Evolutionary conservation across 2,329 filamentous ascomycete species (phyloP).

Genomic region (Claviceps pusilla): DNA sequence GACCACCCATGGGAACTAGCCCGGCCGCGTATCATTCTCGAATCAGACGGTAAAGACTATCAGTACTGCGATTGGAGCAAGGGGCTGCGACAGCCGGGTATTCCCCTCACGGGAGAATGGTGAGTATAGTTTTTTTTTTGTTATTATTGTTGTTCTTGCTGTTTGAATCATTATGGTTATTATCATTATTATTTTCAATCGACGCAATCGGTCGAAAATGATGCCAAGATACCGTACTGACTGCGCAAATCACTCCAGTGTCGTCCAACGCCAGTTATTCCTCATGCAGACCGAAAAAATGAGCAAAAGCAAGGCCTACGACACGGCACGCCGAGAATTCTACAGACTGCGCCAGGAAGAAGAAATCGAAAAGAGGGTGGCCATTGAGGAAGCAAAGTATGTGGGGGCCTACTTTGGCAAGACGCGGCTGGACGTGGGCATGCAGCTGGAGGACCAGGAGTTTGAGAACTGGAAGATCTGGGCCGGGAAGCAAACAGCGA

Average conservation of each 20-base stretch:
- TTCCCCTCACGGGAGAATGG: constrained; percentile 74
- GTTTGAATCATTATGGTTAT: background rate
- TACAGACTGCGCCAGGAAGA: constrained; percentile 70
- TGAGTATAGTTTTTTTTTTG: constrained; percentile 18
- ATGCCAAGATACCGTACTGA: too few species aligned
- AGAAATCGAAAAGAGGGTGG: constrained; percentile 69
- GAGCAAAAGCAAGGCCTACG: constrained; percentile 59
- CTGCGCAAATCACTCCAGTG: constrained; percentile 35
- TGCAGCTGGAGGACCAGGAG: constrained; percentile 64
- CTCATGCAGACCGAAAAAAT: constrained; percentile 55
- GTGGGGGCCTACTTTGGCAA: constrained; percentile 84
- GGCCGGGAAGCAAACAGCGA: constrained; percentile 40
- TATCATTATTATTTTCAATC: too few species aligned
- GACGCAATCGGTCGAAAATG: too few species aligned
- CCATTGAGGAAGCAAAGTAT: constrained; percentile 71
- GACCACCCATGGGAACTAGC: constrained; percentile 98
- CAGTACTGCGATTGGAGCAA: constrained; percentile 66
- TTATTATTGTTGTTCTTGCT: background rate
- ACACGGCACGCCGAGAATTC: constrained; percentile 76
- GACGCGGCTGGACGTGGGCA: constrained; percentile 56
- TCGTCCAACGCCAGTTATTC: constrained; percentile 82
- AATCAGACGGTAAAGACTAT: constrained; percentile 71
- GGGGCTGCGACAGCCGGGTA: constrained; percentile 56
- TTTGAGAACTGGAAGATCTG: constrained; percentile 79
- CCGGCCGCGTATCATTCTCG: constrained; percentile 68